Evolutionary conservation across 768 basidiomycete genomes (phyloP).

Genomic region (Tricholoma bakamatsutake): DNA sequence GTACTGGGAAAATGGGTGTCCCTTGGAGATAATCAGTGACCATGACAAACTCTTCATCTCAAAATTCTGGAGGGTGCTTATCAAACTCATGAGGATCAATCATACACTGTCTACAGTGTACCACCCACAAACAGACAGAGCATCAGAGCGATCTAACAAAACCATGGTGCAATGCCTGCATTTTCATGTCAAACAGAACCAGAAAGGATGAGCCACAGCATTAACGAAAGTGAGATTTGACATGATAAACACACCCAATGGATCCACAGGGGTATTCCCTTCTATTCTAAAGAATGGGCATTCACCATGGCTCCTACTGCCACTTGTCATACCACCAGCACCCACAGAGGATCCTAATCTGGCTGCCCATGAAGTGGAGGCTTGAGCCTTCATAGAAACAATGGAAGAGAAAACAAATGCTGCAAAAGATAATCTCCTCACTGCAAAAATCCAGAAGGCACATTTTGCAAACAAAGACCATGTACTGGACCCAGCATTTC

Average conservation of each 20-base stretch:
- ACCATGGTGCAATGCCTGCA: no score
- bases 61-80: constrained; percentile 22
- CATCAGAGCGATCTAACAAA: not conserved
- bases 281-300: constrained; percentile 16
- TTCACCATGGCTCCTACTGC: not conserved
- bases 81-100: constrained; percentile 5
- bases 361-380: not conserved
- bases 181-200: no score
- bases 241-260: constrained; percentile 21
- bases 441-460: constrained; percentile 21
- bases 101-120: not conserved
- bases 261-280: constrained; percentile 18
- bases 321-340: not conserved
- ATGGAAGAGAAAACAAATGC: constrained; percentile 1
- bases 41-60: constrained; percentile 18
- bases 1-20: no score
- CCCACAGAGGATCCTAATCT: not conserved
- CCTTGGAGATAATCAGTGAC: not conserved
- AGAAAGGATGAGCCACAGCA: constrained; percentile 17
- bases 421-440: constrained; percentile 25
- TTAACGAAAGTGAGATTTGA: constrained; percentile 19
- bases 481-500: constrained; percentile 5
- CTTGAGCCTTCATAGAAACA: constrained; percentile 5
- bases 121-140: not conserved
- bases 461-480: constrained; percentile 21